phyloP scores from a whole-genome alignment of 345 rosid genomes.

The Eutrema japonicum region DNA sequence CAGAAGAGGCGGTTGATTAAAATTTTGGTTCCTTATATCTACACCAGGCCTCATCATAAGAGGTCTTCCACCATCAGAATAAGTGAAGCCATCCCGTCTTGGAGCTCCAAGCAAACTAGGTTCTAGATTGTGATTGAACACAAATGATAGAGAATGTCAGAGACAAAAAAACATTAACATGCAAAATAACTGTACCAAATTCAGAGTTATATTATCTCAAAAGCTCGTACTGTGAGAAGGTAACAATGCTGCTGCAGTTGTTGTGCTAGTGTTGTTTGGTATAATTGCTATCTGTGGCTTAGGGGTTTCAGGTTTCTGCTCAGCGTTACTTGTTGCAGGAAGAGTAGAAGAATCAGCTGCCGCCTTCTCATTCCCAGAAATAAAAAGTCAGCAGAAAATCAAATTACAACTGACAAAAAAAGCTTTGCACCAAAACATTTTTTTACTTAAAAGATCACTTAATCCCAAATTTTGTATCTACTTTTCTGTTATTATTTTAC shows the following conservation, averaged over 20 bases:
- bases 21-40: conserved; percentile 66
- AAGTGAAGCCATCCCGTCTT: conserved; percentile 59
- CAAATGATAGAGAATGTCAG: conserved; percentile 32
- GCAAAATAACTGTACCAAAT: conserved; percentile 1
- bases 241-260: conserved; percentile 48
- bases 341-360: conserved; percentile 50
- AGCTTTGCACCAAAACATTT: no score
- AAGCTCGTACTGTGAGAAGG: conserved; percentile 73
- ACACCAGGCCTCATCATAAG: conserved; percentile 50
- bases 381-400: conserved; percentile 21
- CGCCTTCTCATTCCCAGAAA: conserved; percentile 58
- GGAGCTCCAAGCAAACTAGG: conserved; percentile 94
- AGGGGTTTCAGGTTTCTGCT: conserved; percentile 64
- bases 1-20: conserved; percentile 66
- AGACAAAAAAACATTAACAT: conserved; percentile 11
- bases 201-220: conserved; percentile 25
- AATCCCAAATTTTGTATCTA: neutral
- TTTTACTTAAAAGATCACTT: no score
- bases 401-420: conserved; percentile 14
- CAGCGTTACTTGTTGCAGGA: conserved; percentile 50
- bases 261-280: conserved; percentile 52
- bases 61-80: conserved; percentile 51
- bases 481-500: conserved; percentile 35
- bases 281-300: conserved; percentile 55
- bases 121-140: conserved; percentile 50